Evolutionary conservation across 2,329 filamentous ascomycete species (phyloP).

Genomic region (Ophiocordyceps camponoti-rufipedis): DNA sequence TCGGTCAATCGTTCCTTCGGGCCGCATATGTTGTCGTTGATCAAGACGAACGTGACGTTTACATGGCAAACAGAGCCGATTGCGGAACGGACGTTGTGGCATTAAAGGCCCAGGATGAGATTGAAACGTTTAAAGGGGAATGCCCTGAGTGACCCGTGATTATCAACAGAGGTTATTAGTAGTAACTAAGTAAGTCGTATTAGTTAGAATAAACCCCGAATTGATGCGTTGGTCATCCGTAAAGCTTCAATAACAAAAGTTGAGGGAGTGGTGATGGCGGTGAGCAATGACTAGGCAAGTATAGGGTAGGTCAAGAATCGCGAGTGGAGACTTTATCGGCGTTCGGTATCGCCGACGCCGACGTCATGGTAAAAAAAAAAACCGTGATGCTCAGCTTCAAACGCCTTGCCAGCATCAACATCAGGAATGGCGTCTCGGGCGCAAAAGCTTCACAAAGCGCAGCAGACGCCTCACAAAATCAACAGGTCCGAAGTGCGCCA

Average conservation of each 20-base stretch:
- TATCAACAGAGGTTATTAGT: no score
- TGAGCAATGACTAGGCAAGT: no score
- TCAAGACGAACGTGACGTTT: background rate
- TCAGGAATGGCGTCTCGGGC: slow-evolving; percentile 11
- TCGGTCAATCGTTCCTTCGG: background rate
- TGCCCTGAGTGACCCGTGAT: background rate
- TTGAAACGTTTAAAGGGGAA: background rate
- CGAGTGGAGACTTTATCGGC: no score
- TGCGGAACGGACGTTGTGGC: background rate
- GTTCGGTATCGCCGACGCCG: no score
- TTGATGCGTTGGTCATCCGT: no score
- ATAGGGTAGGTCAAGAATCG: no score
- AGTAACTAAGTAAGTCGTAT: no score
- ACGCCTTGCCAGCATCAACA: background rate
- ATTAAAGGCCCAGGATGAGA: background rate
- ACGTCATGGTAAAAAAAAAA: no score
- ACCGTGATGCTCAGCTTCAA: no score
- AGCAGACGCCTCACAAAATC: slow-evolving; percentile 10
- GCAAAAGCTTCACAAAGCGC: slow-evolving; percentile 5
- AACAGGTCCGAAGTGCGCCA: slow-evolving; percentile 15
- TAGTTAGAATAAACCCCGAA: no score
- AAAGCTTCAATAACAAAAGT: no score
- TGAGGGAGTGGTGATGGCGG: no score
- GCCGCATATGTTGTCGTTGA: background rate
- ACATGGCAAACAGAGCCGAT: background rate